Base-by-base conservation (phyloP, 1,284 basidiomycete genomes). In the Apiotrichum brassicae region DNA sequence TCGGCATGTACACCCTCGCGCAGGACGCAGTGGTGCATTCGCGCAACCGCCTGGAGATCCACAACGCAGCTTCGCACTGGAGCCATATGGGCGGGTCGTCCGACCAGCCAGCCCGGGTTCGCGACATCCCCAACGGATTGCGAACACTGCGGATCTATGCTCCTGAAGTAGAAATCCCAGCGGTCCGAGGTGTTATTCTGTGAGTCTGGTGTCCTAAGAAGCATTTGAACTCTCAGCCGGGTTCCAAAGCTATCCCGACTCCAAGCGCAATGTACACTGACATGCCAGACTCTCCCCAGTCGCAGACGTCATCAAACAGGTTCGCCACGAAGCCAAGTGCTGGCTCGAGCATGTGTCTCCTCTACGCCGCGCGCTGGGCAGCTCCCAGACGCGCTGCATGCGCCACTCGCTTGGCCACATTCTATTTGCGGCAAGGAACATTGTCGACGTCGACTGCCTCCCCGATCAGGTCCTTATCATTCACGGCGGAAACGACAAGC, bases 241-340 rank as follows among this genome's bases (percentile, higher is more conserved):
- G 33, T 34, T 16, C 13, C 28, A 8, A 7, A 30, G 28, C 8
- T 30, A n/a, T n/a, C n/a, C n/a, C n/a, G n/a, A n/a, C n/a, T n/a
- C n/a, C n/a, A n/a, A n/a, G n/a, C n/a, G n/a, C n/a, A n/a, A n/a
- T n/a, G n/a, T n/a, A n/a, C n/a, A n/a, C n/a, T 41, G 19, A 40
- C 20, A 9, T 22, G 36, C 12, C 24, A 62, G 58, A 7, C 54
- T 75, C 8, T 61, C 68, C 2, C 71, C 72, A 7, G 56, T 74
- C n/a, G 61, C 63, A 34, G 73, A 75, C 54, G 66, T 74, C 12
- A 68, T 75, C 56, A 72, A 72, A 46, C 70, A 70, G 22, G 71
- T 66, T 48, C 57, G 70, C 26, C 55, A 62, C 46, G 61, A 74
- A 43, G 61, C 66, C 22, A 60, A 63, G 35, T 59, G 59, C 18